Percentiles rank a stretch among this genome's conserved stretches.
Conservation (phyloP, 2,329 filamentous ascomycete species). For the Diaporthe amygdali region DNA sequence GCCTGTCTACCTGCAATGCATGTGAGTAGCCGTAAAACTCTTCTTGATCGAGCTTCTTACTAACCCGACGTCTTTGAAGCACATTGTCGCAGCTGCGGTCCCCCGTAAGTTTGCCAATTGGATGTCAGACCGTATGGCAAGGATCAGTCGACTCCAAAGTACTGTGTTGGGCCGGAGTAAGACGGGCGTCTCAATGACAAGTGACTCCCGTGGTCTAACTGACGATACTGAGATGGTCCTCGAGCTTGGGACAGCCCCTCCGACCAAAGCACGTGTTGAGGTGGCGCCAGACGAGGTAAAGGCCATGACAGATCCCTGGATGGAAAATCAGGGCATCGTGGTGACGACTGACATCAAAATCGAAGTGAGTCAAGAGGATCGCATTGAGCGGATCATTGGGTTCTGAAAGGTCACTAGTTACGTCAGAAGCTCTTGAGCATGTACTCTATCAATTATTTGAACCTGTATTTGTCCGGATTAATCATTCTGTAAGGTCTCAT, state of each 20-base stretch:
- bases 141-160: neutral
- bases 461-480: neutral
- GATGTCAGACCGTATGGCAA: conserved; percentile 17
- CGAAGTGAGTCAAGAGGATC: conserved; percentile 18
- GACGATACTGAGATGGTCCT: conserved; percentile 4
- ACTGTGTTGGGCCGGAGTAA: conserved; percentile 10
- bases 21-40: neutral
- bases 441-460: neutral
- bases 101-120: neutral
- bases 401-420: neutral
- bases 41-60: neutral
- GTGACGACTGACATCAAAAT: conserved; percentile 21
- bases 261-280: neutral
- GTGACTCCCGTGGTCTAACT: conserved; percentile 13
- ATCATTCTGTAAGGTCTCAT: neutral
- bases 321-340: conserved; percentile 12
- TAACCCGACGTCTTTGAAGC: neutral
- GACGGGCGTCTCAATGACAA: conserved; percentile 7
- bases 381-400: conserved; percentile 20
- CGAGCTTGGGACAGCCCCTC: conserved; percentile 5
- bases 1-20: conserved; percentile 24
- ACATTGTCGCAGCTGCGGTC: conserved; percentile 10
- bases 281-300: neutral
- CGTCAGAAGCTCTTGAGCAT: neutral
- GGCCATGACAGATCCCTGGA: neutral